Conservation (phyloP, 768 basidiomycete genomes). For the Panaeolus papilionaceus region DNA sequence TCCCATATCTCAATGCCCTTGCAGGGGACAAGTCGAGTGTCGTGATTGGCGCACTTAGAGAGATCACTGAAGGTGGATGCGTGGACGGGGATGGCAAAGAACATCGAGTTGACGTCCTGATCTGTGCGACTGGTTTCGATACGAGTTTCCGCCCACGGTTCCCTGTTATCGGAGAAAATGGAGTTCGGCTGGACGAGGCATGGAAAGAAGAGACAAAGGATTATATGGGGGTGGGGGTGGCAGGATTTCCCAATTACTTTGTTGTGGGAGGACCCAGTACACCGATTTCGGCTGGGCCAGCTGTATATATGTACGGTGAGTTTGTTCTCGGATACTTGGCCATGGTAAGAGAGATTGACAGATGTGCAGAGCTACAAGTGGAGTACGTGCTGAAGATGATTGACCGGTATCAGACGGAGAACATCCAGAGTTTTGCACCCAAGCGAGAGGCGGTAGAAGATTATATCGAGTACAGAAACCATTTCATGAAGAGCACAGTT, state of each 20-base stretch:
- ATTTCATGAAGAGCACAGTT: conserved; percentile 41
- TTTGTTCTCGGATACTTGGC: background rate
- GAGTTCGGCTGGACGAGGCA: conserved; percentile 35
- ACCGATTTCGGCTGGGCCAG: conserved; percentile 40
- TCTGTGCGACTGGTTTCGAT: conserved; percentile 47
- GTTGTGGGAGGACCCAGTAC: conserved; percentile 39
- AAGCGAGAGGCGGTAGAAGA: conserved; percentile 41
- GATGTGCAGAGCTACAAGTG: conserved; percentile 35
- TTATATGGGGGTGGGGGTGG: conserved; percentile 38
- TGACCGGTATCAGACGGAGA: conserved; percentile 42
- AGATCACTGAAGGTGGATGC: conserved; percentile 37
- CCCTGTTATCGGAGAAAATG: conserved; percentile 35
- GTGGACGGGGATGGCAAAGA: conserved; percentile 35
- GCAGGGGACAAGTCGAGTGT: conserved; percentile 37
- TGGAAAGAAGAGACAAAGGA: conserved; percentile 38
- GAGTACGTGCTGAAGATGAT: conserved; percentile 42
- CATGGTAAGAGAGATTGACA: background rate
- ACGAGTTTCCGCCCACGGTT: conserved; percentile 41
- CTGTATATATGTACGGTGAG: conserved; percentile 39
- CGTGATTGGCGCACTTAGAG: conserved; percentile 34
- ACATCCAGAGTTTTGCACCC: conserved; percentile 40
- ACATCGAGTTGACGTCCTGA: conserved; percentile 43
- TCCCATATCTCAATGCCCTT: conserved; percentile 41
- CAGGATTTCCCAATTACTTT: conserved; percentile 44
- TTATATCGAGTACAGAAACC: conserved; percentile 36